Evolutionary conservation across 495 filamentous ascomycete genomes (phyloP).

Genomic region (Poronia punctata): DNA sequence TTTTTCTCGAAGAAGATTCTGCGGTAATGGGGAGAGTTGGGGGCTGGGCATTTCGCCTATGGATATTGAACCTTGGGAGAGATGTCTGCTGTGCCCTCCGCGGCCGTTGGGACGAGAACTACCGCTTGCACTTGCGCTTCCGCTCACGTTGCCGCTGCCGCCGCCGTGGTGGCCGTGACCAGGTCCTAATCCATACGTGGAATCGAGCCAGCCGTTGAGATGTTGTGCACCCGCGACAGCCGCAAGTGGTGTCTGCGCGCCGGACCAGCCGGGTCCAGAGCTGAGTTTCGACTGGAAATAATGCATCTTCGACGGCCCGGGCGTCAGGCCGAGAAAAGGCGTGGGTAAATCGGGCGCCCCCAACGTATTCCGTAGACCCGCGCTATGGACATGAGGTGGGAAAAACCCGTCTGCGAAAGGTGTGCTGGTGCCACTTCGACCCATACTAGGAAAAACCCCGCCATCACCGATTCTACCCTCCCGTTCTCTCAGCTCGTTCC

Average conservation of each 20-base stretch:
- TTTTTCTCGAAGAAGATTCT: constrained; percentile 35
- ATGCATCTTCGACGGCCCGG: constrained; percentile 79
- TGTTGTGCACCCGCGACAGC: constrained; percentile 67
- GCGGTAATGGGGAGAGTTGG: constrained; percentile 14
- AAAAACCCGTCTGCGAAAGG: constrained; percentile 20
- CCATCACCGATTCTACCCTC: constrained; percentile 13
- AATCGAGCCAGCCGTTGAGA: constrained; percentile 35
- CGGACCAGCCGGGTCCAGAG: constrained; percentile 69
- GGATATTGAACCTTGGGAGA: constrained; percentile 39
- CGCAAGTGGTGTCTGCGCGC: constrained; percentile 78
- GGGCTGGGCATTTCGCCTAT: constrained; percentile 28
- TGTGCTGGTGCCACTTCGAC: constrained; percentile 2
- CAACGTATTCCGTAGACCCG: constrained; percentile 21
- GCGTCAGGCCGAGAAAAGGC: constrained; percentile 65
- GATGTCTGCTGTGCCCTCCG: constrained; percentile 31
- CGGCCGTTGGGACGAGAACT: neutral
- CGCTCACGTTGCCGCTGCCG: neutral
- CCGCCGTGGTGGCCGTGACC: constrained; percentile 6
- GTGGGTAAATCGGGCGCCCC: constrained; percentile 46
- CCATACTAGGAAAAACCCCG: constrained; percentile 7
- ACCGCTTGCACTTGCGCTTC: neutral
- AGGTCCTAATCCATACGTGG: neutral
- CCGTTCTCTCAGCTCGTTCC: constrained; percentile 27
- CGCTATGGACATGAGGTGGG: constrained; percentile 31
- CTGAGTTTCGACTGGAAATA: constrained; percentile 86